A percentile compares a stretch with the other conserved stretches of the same genome.
Conservation (phyloP, 768 basidiomycete genomes). For the Podaxis rugospora region DNA sequence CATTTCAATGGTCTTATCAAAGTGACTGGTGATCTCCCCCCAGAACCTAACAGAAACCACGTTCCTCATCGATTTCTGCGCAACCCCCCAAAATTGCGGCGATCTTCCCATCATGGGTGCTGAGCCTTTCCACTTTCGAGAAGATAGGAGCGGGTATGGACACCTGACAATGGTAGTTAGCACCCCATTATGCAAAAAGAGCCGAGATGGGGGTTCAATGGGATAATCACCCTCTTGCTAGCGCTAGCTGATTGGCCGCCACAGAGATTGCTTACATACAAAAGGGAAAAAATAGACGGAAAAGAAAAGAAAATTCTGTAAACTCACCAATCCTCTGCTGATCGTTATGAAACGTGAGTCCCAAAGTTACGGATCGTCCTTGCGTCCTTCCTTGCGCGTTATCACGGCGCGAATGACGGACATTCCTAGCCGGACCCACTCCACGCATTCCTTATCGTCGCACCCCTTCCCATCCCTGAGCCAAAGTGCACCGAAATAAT, state of each 20-base stretch:
- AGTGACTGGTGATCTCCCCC: not conserved
- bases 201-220: not conserved
- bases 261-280: not conserved
- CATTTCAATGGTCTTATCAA: too few relatives aligned
- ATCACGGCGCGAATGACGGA: not conserved
- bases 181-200: not conserved
- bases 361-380: not conserved
- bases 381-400: not conserved
- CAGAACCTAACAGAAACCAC: not conserved
- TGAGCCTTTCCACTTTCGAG: not conserved
- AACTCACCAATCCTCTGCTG: not conserved
- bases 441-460: not conserved
- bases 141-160: not conserved
- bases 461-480: not conserved
- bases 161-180: not conserved
- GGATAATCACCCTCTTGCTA: not conserved
- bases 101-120: not conserved
- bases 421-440: not conserved
- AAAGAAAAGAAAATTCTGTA: not conserved
- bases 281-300: not conserved
- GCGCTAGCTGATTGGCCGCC: constrained; percentile 4
- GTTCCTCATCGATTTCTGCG: not conserved
- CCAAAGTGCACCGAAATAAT: not conserved
- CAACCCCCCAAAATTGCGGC: not conserved
- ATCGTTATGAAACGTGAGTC: not conserved